phyloP scores from a whole-genome alignment of 2,329 filamentous ascomycete genomes.

The Sporothrix globosa region DNA sequence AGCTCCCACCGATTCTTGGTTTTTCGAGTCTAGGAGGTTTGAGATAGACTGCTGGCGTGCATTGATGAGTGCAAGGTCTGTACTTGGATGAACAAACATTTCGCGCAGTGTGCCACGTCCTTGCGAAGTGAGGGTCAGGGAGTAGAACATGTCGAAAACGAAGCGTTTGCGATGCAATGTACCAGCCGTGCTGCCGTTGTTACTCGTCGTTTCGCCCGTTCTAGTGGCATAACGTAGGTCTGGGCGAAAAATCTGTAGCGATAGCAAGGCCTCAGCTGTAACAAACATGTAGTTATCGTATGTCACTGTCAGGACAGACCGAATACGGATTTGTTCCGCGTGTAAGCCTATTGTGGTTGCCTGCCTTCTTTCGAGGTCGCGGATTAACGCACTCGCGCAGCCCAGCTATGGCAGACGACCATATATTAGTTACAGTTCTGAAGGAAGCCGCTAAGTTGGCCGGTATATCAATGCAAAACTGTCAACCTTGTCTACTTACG shows the following conservation, averaged over 20 bases:
- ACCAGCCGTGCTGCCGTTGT: conserved; percentile 57
- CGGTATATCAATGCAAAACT: too few species aligned
- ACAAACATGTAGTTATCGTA: conserved; percentile 72
- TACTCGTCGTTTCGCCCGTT: conserved; percentile 61
- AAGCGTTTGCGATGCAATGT: conserved; percentile 76
- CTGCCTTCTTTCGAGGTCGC: conserved; percentile 71
- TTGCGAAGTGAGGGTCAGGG: conserved; percentile 75
- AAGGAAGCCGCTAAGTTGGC: too few species aligned
- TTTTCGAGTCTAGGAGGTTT: conserved; percentile 69
- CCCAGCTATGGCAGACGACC: conserved; percentile 57
- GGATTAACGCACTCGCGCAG: conserved; percentile 85
- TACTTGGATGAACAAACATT: conserved; percentile 77
- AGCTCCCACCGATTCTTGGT: conserved; percentile 58
- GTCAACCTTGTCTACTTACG: conserved; percentile 47
- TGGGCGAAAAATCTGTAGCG: conserved; percentile 81
- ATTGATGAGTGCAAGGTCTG: conserved; percentile 67
- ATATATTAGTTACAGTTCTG: neutral
- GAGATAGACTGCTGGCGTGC: conserved; percentile 72
- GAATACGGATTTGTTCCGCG: conserved; percentile 59
- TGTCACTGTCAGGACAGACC: conserved; percentile 73
- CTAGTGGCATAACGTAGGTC: conserved; percentile 79
- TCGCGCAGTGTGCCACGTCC: conserved; percentile 75
- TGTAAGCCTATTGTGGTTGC: neutral
- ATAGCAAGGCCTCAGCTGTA: conserved; percentile 76
- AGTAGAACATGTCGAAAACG: conserved; percentile 79